Conservation (phyloP, 169 alveolate species). For the Cryptosporidium ryanae region DNA sequence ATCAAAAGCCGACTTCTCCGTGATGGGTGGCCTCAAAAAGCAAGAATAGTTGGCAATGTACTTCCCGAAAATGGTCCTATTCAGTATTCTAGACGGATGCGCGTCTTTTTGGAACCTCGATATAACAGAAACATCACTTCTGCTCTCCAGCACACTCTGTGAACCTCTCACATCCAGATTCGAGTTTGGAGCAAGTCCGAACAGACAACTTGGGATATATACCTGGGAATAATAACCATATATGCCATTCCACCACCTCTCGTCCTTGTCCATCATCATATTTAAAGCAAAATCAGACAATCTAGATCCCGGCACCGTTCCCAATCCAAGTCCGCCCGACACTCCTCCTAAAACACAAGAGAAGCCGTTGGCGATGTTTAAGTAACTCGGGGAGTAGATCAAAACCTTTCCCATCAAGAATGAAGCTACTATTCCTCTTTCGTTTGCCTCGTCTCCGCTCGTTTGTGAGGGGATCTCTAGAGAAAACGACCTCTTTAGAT, state of each 20-base stretch:
- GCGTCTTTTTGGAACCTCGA: slow-evolving; percentile 15
- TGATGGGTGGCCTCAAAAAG: slow-evolving; percentile 34
- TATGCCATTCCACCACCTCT: slow-evolving; percentile 62
- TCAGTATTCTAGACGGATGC: slow-evolving; percentile 31
- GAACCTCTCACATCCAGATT: neutral
- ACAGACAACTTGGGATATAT: slow-evolving; percentile 24
- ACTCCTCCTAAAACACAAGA: no score
- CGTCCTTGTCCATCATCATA: slow-evolving; percentile 48
- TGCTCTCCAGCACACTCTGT: neutral
- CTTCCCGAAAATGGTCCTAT: slow-evolving; percentile 30
- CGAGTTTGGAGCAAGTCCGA: slow-evolving; percentile 16
- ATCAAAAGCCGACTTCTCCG: slow-evolving; percentile 21
- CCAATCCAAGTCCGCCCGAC: neutral
- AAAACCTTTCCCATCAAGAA: slow-evolving; percentile 45
- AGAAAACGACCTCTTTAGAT: slow-evolving; percentile 61
- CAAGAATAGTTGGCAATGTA: slow-evolving; percentile 21
- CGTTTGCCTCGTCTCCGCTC: slow-evolving; percentile 15
- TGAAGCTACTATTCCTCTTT: slow-evolving; percentile 9
- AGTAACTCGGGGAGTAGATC: slow-evolving; percentile 20
- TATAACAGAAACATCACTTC: neutral
- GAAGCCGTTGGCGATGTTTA: no score
- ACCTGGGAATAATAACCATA: slow-evolving; percentile 47
- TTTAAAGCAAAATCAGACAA: slow-evolving; percentile 15
- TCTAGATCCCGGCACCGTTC: neutral
- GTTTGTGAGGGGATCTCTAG: slow-evolving; percentile 40